Base-by-base conservation (phyloP, 768 basidiomycete species). In the Mycena haematopus region DNA sequence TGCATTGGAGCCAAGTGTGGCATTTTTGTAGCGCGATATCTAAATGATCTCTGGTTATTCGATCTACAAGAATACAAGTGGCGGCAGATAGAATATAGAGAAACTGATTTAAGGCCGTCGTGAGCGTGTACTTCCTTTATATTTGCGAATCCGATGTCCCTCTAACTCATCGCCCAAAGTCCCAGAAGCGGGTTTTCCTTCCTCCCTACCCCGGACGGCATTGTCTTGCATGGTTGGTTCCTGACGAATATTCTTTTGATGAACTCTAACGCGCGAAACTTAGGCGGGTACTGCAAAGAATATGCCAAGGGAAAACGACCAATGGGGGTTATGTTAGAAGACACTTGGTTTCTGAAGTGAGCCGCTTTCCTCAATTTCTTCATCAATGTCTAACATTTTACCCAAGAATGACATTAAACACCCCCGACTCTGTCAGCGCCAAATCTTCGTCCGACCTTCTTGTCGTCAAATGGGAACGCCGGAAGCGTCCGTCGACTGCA, bases 281-380 rank as follows among this genome's bases (percentile, higher is more conserved):
- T 53, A 92, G 91, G 93, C 13, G 95, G 95, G 0, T 96, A 96
- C 72, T 93, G 90, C 71, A 96, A 97, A 73, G 91, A 93, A 75
- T 96, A 95, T 68, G 70, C 76, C 22, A 95, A 95, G 71, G 93
- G 93, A 2, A 93, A 93, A 70, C 86, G 91, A 1, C 88, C 91
- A 0, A 77, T 93, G 14, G 95, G 95, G 0, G 79, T 94, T n/a
- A 93, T 92, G 78, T 80, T 96, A 7, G 92, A 94, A 19, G 94
- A 97, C 70, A 93, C 91, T 0, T 97, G 94, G 95, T 79, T 95
- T 55, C 80, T 97, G 7, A 84, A 85, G 90, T 92, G 57, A 2
- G 82, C 74, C 14, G 51, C 36, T 8, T 22, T 38, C 21, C 40
- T 52, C 6, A 31, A 31, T 15, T 25, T 44, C 49, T 44, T 24